phyloP scores from a whole-genome alignment of 2,329 filamentous ascomycete species.

The Ophioceras dolichostomum region DNA sequence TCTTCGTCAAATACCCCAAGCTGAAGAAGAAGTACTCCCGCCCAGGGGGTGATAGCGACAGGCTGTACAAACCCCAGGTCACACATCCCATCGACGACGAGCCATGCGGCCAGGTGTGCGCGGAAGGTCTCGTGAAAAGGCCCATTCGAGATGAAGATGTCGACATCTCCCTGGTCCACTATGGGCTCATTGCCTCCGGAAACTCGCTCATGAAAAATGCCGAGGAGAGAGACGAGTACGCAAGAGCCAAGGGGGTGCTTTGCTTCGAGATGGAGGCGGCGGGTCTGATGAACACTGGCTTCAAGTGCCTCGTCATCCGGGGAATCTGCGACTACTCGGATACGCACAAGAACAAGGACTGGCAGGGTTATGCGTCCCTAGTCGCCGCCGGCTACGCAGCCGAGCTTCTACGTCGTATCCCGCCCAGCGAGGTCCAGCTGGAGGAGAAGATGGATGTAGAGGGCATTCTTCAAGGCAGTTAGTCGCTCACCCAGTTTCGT shows the following conservation, averaged over 20 bases:
- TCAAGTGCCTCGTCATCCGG: slow-evolving; percentile 16
- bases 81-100: neutral
- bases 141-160: neutral
- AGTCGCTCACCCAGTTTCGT: too few species aligned
- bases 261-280: slow-evolving; percentile 21
- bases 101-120: neutral
- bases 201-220: slow-evolving; percentile 12
- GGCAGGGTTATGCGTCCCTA: slow-evolving; percentile 14
- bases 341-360: slow-evolving; percentile 12
- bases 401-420: slow-evolving; percentile 1
- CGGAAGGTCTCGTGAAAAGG: neutral
- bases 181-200: slow-evolving; percentile 1
- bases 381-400: slow-evolving; percentile 13
- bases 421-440: neutral
- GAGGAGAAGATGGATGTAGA: neutral
- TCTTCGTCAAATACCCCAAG: neutral
- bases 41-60: neutral
- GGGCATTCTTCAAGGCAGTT: neutral
- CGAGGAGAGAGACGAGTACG: slow-evolving; percentile 12
- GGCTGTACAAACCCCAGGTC: neutral
- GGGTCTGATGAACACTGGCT: slow-evolving; percentile 14
- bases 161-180: neutral
- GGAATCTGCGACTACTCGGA: slow-evolving; percentile 20
- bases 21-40: neutral
- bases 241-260: slow-evolving; percentile 8